phyloP scores from a whole-genome alignment of 495 filamentous ascomycete genomes.

The Bacidia gigantensis region DNA sequence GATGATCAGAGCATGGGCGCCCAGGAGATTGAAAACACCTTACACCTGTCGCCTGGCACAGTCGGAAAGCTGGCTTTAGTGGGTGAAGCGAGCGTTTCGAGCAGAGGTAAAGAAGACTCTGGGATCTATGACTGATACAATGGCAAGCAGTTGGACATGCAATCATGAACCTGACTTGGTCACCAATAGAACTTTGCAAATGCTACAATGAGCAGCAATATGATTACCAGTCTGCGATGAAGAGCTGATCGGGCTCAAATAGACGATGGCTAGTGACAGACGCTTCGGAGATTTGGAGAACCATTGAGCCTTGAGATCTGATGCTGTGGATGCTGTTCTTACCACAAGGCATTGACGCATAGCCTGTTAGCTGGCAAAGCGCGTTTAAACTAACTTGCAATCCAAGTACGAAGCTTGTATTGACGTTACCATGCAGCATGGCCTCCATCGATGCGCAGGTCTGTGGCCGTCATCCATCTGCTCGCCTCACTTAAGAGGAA shows the following conservation, averaged over 20 bases:
- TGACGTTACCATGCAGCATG: slow-evolving; percentile 57
- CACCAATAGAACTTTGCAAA: too few species aligned
- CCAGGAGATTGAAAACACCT: slow-evolving; percentile 43
- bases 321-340: too few species aligned
- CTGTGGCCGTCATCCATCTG: slow-evolving; percentile 73
- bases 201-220: too few species aligned
- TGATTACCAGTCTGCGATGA: too few species aligned
- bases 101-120: slow-evolving; percentile 21
- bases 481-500: slow-evolving; percentile 80
- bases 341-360: too few species aligned
- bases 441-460: slow-evolving; percentile 71
- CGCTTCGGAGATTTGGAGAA: background rate
- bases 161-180: too few species aligned
- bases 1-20: slow-evolving; percentile 36
- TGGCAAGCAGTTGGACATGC: too few species aligned
- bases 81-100: slow-evolving; percentile 23
- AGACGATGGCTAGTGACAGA: too few species aligned
- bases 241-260: too few species aligned
- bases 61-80: slow-evolving; percentile 43
- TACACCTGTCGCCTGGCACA: slow-evolving; percentile 45
- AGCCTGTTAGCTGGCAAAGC: too few species aligned
- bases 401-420: too few species aligned
- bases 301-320: background rate
- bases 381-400: too few species aligned
- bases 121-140: slow-evolving; percentile 20